phyloP scores from a whole-genome alignment of 208 protist genomes.

The Tetramitus jugosus region DNA sequence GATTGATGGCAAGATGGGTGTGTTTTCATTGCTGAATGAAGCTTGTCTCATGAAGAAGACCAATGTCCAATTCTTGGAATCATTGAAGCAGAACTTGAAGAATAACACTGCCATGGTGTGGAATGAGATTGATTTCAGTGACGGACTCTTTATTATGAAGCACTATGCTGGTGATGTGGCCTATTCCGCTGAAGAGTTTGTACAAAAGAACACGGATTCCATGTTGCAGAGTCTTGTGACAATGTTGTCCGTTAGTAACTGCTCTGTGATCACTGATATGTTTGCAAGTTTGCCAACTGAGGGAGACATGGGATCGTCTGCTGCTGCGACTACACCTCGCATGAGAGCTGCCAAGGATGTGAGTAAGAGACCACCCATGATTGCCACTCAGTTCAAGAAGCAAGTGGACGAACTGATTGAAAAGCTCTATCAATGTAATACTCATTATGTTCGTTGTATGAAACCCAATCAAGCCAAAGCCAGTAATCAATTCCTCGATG shows the following conservation, averaged over 20 bases:
- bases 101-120: slow-evolving; percentile 49
- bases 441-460: slow-evolving; percentile 88
- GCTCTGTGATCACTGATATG: neutral
- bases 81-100: neutral
- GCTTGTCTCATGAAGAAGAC: neutral
- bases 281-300: no score
- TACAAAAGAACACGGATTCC: slow-evolving; percentile 82
- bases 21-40: slow-evolving; percentile 40
- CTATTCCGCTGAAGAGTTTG: slow-evolving; percentile 78
- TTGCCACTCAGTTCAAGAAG: slow-evolving; percentile 78
- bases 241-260: neutral
- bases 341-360: slow-evolving; percentile 19
- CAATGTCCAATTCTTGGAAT: slow-evolving; percentile 23
- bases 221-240: slow-evolving; percentile 38
- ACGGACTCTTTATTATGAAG: slow-evolving; percentile 50
- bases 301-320: no score
- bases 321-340: no score
- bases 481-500: slow-evolving; percentile 60
- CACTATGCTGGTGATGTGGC: slow-evolving; percentile 89
- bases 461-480: slow-evolving; percentile 84
- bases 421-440: slow-evolving; percentile 69
- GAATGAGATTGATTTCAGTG: slow-evolving; percentile 51
- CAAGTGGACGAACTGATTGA: slow-evolving; percentile 68
- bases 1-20: slow-evolving; percentile 40
- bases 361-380: slow-evolving; percentile 54